These are phyloP conservation scores for Hyaloscypha bicolor DNA, from an alignment of 495 filamentous ascomycete genomes.

Conservation along the genomic window DNA sequence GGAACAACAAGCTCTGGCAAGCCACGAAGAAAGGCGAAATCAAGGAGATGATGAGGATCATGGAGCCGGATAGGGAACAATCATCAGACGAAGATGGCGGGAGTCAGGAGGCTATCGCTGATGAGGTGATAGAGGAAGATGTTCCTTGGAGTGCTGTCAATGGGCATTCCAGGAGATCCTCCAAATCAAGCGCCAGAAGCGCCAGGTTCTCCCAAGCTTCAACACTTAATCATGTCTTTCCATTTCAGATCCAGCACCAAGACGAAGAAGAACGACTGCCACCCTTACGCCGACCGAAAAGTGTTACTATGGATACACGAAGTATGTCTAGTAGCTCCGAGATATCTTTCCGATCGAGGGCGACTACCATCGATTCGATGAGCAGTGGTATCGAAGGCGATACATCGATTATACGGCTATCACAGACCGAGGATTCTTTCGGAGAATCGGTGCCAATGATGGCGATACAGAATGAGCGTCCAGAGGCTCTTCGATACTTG, in stretches of 20 bases:
- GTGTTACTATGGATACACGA: constrained; percentile 83
- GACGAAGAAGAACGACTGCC: constrained; percentile 39
- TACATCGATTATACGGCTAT: constrained; percentile 77
- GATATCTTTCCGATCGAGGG: constrained; percentile 73
- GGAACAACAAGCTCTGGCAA: constrained; percentile 89
- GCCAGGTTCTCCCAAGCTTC: constrained; percentile 48
- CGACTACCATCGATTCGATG: constrained; percentile 73
- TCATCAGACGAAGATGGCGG: constrained; percentile 43
- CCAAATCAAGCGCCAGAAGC: constrained; percentile 38
- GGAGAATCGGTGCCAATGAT: constrained; percentile 96
- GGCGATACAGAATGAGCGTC: constrained; percentile 79
- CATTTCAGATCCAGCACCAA: constrained; percentile 66
- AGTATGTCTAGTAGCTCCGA: constrained; percentile 87
- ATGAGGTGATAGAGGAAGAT: constrained; percentile 40
- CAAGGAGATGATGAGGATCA: constrained; percentile 71
- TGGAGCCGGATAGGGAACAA: constrained; percentile 60
- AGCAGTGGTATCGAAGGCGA: constrained; percentile 79
- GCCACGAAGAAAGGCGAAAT: constrained; percentile 76
- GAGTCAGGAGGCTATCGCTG: constrained; percentile 44
- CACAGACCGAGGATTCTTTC: constrained; percentile 76
- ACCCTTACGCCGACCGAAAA: constrained; percentile 63
- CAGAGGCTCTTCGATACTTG: constrained; percentile 73
- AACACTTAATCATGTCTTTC: constrained; percentile 84
- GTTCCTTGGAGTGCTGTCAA: constrained; percentile 43
- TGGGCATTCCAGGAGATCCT: constrained; percentile 47